Evolutionary conservation across 306 rosid species (phyloP), one percentile per base, ranked within the genome.

Genomic region (Vigna nakashimae): DNA sequence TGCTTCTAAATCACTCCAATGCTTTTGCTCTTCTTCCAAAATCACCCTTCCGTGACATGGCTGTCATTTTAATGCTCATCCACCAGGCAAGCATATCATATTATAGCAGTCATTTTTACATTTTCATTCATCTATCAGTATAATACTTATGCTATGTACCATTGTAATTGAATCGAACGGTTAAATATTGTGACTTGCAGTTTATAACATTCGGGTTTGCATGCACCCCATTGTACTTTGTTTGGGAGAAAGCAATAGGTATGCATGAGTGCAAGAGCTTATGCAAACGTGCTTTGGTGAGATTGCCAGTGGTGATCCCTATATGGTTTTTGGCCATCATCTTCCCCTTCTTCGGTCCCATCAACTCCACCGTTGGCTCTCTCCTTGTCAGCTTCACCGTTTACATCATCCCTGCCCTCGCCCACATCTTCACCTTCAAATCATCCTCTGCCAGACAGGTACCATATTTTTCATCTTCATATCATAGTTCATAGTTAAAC

Each of bases 381-480:
- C 98, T 95, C 64, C 98, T 95, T 2, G 98, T 95, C 6, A 95
- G 98, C 82, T 95, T 95, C 90, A 95, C 98, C 0, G 98, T 95
- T 79, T 95, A 95, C 81, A 95, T 95, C 80, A 92, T 95, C 83
- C 98, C 98, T 0, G 90, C 98, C 9, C 84, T 95, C 0, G 98
- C 98, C 12, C 82, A 92, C 87, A 89, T 89, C 71, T 92, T 95
- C 88, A 92, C 98, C 79, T 95, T 87, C 86, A 85, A 75, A 79
- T 95, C 98, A 1, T 70, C 98, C 62, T 89, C 98, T 4, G 88
- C 98, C 1, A 77, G 98, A 57, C 92, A 92, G 98, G 98, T 94
- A 89, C 62, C 6, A 45, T 26, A 8, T 24, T 51, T n/a, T n/a
- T 9, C 32, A 20, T 43, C 2, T 71, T 3, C 40, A 48, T 69